These are phyloP conservation scores for Arthrobotrys conoides DNA, from an alignment of 2,329 filamentous ascomycete species.

Conservation along the genomic window DNA sequence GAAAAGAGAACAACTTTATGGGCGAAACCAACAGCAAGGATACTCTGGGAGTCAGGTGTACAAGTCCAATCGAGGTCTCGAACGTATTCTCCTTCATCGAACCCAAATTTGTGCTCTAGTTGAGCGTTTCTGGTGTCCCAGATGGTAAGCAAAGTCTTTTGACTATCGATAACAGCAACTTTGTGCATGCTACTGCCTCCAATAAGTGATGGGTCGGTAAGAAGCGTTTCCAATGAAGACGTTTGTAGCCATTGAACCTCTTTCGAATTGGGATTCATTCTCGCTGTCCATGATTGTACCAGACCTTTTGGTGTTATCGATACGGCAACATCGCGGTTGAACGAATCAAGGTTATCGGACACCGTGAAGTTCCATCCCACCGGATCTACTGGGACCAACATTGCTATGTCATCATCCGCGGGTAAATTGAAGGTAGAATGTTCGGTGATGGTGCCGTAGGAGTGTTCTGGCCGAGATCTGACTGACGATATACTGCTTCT, in stretches of 20 bases:
- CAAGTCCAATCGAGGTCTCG: conserved; percentile 94
- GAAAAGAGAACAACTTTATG: conserved; percentile 85
- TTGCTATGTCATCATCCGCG: conserved; percentile 51
- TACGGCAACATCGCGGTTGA: conserved; percentile 86
- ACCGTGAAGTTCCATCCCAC: conserved; percentile 80
- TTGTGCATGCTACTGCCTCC: conserved; percentile 90
- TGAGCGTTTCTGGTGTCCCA: conserved; percentile 89
- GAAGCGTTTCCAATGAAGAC: conserved; percentile 83
- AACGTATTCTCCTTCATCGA: conserved; percentile 78
- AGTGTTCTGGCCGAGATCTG: conserved; percentile 35
- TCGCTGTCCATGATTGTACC: conserved; percentile 87
- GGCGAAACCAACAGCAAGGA: conserved; percentile 92
- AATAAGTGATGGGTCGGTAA: conserved; percentile 80
- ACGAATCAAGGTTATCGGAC: conserved; percentile 86
- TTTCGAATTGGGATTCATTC: conserved; percentile 72
- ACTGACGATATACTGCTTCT: conserved; percentile 57
- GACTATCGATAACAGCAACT: conserved; percentile 82
- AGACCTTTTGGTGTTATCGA: conserved; percentile 83
- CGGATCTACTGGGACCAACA: conserved; percentile 84
- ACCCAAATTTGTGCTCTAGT: conserved; percentile 80
- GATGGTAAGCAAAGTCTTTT: conserved; percentile 83
- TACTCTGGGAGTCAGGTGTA: conserved; percentile 88
- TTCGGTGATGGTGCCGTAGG: conserved; percentile 64
- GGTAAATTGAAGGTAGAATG: conserved; percentile 69
- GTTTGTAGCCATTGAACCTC: conserved; percentile 84